These are phyloP conservation scores for Quercus engelmannii DNA, from an alignment of 306 rosid species.

Conservation along the genomic window DNA sequence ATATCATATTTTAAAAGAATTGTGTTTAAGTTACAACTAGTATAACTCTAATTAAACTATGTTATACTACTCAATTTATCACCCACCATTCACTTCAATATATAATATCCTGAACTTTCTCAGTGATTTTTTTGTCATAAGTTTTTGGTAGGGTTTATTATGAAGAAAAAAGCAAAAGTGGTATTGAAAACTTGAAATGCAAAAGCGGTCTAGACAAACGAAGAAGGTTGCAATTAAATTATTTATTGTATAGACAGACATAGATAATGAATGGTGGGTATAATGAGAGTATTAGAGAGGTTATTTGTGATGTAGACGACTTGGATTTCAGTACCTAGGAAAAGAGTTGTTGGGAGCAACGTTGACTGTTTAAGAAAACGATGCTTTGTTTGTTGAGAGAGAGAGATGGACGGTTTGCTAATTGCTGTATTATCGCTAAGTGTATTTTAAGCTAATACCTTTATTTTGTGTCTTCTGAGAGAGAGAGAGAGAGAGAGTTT, in stretches of 20 bases:
- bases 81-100: background rate
- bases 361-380: constrained; percentile 49
- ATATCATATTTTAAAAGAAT: background rate
- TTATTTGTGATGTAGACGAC: constrained; percentile 36
- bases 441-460: constrained; percentile 1
- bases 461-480: constrained; percentile 25
- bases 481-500: constrained; percentile 15
- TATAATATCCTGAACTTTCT: background rate
- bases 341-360: constrained; percentile 50
- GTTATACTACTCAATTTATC: background rate
- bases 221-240: background rate
- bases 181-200: background rate
- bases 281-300: background rate
- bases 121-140: background rate
- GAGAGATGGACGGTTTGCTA: constrained; percentile 22
- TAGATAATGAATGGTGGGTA: background rate
- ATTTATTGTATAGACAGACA: background rate
- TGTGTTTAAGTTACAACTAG: too few species aligned
- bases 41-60: too few species aligned
- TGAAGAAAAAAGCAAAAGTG: background rate
- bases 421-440: constrained; percentile 9
- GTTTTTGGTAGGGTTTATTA: background rate
- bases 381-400: constrained; percentile 30
- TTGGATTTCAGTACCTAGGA: constrained; percentile 34
- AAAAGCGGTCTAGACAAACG: background rate